These are phyloP conservation scores for Leccinellum albellum DNA, from an alignment of 768 basidiomycete genomes.

Conservation along the genomic window DNA sequence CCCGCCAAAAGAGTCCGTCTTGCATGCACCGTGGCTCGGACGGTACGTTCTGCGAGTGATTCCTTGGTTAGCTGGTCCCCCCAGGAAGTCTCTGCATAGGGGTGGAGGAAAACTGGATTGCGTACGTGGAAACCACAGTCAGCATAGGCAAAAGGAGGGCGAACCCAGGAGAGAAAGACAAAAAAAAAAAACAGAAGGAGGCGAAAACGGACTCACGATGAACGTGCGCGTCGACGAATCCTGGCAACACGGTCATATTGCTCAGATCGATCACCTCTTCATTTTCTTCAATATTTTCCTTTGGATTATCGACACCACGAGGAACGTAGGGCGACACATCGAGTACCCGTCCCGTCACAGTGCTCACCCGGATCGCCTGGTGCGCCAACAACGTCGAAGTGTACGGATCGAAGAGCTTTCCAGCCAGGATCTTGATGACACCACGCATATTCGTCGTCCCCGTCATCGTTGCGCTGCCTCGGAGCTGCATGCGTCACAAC, in stretches of 20 bases:
- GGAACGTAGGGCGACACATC: slow-evolving; percentile 31
- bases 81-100: slow-evolving; percentile 60
- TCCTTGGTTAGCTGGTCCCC: slow-evolving; percentile 59
- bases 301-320: neutral
- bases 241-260: slow-evolving; percentile 48
- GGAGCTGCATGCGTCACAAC: neutral
- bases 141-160: too few relatives aligned
- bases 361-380: slow-evolving; percentile 47
- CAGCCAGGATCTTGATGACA: slow-evolving; percentile 34
- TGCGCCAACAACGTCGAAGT: slow-evolving; percentile 39
- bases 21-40: slow-evolving; percentile 60
- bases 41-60: slow-evolving; percentile 51
- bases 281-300: neutral
- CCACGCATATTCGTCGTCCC: neutral
- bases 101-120: slow-evolving; percentile 50
- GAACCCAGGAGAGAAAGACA: too few relatives aligned
- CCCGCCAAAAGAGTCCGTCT: slow-evolving; percentile 55
- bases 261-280: slow-evolving; percentile 43
- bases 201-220: slow-evolving; percentile 34
- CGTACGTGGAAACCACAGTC: neutral
- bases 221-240: slow-evolving; percentile 56
- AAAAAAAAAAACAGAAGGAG: too few relatives aligned
- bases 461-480: neutral
- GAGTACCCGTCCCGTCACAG: slow-evolving; percentile 45
- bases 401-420: slow-evolving; percentile 50